A percentile compares a stretch with the other conserved stretches of the same genome.
These are phyloP conservation scores for Olyra latifolia DNA, from an alignment of 176 grass and related monocot genomes.

Conservation along the genomic window DNA sequence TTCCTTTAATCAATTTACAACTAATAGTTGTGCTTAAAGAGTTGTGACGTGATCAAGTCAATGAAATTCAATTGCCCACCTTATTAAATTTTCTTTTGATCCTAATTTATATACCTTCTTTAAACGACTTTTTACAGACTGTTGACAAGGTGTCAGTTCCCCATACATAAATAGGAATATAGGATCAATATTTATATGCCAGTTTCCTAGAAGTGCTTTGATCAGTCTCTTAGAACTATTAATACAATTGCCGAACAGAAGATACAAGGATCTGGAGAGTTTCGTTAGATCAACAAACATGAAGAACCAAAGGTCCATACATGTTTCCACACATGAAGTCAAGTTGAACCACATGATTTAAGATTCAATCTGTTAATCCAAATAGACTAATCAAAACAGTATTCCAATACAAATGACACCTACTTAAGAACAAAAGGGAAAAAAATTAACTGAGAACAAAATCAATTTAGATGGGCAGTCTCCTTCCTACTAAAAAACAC, in stretches of 20 bases:
- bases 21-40: neutral
- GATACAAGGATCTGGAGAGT: neutral
- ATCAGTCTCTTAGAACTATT: neutral
- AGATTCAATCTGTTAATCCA: neutral
- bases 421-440: neutral
- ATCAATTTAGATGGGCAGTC: neutral
- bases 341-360: neutral
- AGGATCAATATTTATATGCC: neutral
- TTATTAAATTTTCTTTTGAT: neutral
- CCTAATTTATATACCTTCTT: neutral
- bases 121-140: neutral
- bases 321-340: neutral
- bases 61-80: conserved; percentile 2
- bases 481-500: neutral
- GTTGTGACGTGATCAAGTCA: neutral
- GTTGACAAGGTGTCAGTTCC: neutral
- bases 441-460: neutral
- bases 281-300: neutral
- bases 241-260: neutral
- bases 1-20: neutral
- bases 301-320: neutral
- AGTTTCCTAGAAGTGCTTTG: neutral
- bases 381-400: neutral
- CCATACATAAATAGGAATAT: too few species aligned
- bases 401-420: neutral